A percentile compares a stretch with the other conserved stretches of the same genome.
phyloP scores from a whole-genome alignment of 2,329 filamentous ascomycete genomes.

The Claviceps humidiphila region DNA sequence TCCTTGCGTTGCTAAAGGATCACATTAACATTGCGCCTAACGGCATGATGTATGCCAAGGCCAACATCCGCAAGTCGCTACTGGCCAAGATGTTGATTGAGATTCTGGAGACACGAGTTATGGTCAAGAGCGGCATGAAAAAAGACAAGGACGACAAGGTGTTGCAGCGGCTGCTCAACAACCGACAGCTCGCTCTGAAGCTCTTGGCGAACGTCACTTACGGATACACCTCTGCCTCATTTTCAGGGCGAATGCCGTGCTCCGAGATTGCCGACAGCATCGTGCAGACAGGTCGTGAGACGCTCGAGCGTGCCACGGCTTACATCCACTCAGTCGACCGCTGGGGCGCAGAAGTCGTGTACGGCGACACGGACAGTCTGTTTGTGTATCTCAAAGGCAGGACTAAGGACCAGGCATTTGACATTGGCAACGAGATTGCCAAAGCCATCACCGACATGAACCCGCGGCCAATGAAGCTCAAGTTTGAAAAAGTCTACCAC shows the following conservation, averaged over 20 bases:
- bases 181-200: constrained; percentile 85
- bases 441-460: constrained; percentile 79
- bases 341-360: constrained; percentile 95
- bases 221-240: constrained; percentile 92
- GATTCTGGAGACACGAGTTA: constrained; percentile 88
- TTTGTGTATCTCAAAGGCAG: constrained; percentile 84
- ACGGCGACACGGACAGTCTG: constrained; percentile 92
- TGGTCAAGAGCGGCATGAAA: constrained; percentile 98
- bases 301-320: constrained; percentile 83
- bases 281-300: constrained; percentile 90
- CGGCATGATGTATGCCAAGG: constrained; percentile 87
- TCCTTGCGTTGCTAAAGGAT: constrained; percentile 68
- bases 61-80: constrained; percentile 75
- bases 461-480: constrained; percentile 83
- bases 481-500: constrained; percentile 97
- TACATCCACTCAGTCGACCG: constrained; percentile 75
- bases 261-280: constrained; percentile 97
- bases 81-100: constrained; percentile 94
- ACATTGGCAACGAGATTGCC: constrained; percentile 85
- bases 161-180: constrained; percentile 79
- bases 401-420: constrained; percentile 77
- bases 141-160: constrained; percentile 76
- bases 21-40: constrained; percentile 89
- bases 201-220: constrained; percentile 98
- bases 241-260: constrained; percentile 95